Evolutionary conservation across 2,329 filamentous ascomycete species (phyloP).

Genomic region (Aureobasidium lini): DNA sequence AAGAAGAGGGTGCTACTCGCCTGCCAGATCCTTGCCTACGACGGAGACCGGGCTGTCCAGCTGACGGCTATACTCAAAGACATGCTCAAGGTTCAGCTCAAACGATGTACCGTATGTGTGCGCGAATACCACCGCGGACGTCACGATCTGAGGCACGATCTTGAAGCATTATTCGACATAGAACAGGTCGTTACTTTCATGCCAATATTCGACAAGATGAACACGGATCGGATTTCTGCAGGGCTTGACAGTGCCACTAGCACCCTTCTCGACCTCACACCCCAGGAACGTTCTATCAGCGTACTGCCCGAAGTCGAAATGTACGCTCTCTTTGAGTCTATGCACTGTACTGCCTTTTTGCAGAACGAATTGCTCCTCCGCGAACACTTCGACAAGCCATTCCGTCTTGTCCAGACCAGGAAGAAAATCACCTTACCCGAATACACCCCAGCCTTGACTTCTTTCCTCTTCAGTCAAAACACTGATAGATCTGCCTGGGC

Average conservation of each 20-base stretch:
- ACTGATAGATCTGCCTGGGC: constrained; percentile 60
- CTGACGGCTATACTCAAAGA: constrained; percentile 35
- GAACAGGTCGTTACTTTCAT: constrained; percentile 40
- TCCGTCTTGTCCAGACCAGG: constrained; percentile 69
- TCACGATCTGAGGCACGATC: constrained; percentile 31
- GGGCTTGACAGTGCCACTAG: constrained; percentile 36
- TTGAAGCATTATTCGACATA: constrained; percentile 37
- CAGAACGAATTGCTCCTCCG: constrained; percentile 45
- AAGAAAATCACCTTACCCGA: constrained; percentile 69
- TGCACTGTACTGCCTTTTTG: constrained; percentile 78
- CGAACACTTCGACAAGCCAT: constrained; percentile 71
- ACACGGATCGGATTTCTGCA: constrained; percentile 35
- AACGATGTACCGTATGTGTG: constrained; percentile 43
- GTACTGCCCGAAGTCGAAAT: constrained; percentile 54
- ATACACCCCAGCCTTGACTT: constrained; percentile 73
- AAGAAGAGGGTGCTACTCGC: constrained; percentile 36
- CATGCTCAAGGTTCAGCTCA: constrained; percentile 35
- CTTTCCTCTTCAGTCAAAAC: constrained; percentile 74
- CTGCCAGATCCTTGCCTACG: constrained; percentile 40
- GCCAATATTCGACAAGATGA: constrained; percentile 38
- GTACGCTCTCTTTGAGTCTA: constrained; percentile 76
- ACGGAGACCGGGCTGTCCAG: constrained; percentile 38
- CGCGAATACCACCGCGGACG: constrained; percentile 41
- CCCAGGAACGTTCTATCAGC: constrained; percentile 43
- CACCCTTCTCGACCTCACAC: constrained; percentile 38